Evolutionary conservation across 2,329 filamentous ascomycete species (phyloP).

Genomic region (Ophiostoma novo-ulmi): DNA sequence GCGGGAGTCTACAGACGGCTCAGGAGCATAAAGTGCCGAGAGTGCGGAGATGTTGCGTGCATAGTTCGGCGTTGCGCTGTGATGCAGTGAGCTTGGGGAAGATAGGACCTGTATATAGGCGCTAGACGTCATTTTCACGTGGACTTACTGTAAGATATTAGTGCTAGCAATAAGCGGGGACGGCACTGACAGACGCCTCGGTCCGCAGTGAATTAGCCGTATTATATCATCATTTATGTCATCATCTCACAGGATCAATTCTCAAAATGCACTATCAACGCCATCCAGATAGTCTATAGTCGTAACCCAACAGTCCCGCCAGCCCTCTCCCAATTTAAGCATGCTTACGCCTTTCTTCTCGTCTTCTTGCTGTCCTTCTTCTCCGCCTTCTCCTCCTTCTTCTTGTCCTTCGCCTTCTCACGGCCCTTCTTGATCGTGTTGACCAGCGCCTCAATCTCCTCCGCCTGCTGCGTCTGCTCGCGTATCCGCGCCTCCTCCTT

Average conservation of each 20-base stretch:
- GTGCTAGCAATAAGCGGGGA: background rate
- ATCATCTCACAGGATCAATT: background rate
- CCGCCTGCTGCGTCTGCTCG: conserved; percentile 22
- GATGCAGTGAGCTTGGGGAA: background rate
- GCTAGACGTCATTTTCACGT: conserved; percentile 8
- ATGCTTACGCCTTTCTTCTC: conserved; percentile 14
- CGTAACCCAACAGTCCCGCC: background rate
- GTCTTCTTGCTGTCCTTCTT: conserved; percentile 27
- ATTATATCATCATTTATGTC: background rate
- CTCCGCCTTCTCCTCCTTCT: background rate
- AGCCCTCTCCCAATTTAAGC: background rate
- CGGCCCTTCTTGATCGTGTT: conserved; percentile 43
- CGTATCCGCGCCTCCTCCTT: conserved; percentile 34
- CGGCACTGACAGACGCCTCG: background rate
- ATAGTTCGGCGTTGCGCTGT: background rate
- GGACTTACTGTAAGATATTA: background rate
- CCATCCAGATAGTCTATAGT: background rate
- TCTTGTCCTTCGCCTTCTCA: conserved; percentile 29
- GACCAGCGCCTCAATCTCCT: conserved; percentile 38
- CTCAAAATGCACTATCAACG: background rate
- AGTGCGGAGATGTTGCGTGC: conserved; percentile 1
- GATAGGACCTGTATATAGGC: background rate
- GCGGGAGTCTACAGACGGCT: background rate
- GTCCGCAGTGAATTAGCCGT: background rate
- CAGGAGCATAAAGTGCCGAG: background rate